phyloP scores from a whole-genome alignment of 2,329 filamentous ascomycete species.

The Piedraia hortae region DNA sequence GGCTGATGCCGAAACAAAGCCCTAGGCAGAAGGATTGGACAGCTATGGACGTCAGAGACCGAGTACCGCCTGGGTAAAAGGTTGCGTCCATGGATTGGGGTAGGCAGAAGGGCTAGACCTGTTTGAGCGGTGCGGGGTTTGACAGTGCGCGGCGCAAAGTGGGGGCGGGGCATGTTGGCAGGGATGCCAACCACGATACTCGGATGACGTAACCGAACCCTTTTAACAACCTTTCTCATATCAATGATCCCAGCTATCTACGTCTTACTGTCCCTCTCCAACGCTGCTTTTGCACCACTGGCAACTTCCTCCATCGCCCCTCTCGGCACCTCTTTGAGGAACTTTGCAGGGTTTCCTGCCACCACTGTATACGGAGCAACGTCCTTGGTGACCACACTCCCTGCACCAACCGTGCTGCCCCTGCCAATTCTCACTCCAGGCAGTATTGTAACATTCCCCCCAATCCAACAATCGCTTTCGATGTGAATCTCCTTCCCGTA shows the following conservation, averaged over 20 bases:
- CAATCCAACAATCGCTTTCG: conserved; percentile 60
- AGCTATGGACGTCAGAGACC: conserved; percentile 21
- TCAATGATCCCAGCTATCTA: no score
- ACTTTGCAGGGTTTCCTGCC: conserved; percentile 37
- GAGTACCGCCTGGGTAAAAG: conserved; percentile 3
- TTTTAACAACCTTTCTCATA: no score
- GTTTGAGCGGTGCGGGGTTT: no score
- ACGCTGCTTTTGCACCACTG: conserved; percentile 8
- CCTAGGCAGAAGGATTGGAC: conserved; percentile 20
- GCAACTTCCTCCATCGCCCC: conserved; percentile 8
- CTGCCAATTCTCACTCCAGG: conserved; percentile 54
- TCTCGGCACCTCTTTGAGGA: conserved; percentile 17
- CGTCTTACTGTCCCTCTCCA: no score
- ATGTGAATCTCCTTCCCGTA: conserved; percentile 43
- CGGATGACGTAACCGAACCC: no score
- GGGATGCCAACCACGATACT: no score
- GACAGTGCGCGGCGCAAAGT: no score
- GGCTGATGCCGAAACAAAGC: conserved; percentile 9
- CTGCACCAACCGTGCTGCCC: conserved; percentile 49
- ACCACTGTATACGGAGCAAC: conserved; percentile 35
- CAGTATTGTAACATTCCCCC: conserved; percentile 41
- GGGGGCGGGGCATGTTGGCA: no score
- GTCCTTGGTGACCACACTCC: conserved; percentile 57
- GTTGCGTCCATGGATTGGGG: no score
- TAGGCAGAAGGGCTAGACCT: no score